These are phyloP conservation scores for Termitomyces heimii DNA, from an alignment of 768 basidiomycete species.

Conservation along the genomic window DNA sequence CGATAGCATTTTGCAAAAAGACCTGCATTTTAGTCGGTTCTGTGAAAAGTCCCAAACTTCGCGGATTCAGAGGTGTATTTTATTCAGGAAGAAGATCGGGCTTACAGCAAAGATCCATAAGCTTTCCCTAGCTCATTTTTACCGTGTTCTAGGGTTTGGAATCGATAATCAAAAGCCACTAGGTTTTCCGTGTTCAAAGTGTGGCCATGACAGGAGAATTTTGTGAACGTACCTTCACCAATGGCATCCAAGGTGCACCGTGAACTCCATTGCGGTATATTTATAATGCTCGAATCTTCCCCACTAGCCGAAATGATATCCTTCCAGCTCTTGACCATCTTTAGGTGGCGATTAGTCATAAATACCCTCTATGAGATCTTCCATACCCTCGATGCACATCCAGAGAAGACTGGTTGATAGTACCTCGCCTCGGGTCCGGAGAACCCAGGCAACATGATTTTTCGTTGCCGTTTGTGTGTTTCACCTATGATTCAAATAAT, in stretches of 20 bases:
- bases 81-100: not conserved
- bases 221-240: conserved; percentile 32
- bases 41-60: conserved; percentile 26
- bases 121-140: conserved; percentile 30
- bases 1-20: conserved; percentile 23
- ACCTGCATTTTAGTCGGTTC: conserved; percentile 23
- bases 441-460: conserved; percentile 42
- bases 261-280: conserved; percentile 33
- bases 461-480: conserved; percentile 41
- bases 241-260: conserved; percentile 46
- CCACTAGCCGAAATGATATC: conserved; percentile 24
- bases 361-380: conserved; percentile 1
- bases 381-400: conserved; percentile 26
- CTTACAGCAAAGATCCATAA: conserved; percentile 31
- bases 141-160: conserved; percentile 31
- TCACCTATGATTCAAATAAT: conserved; percentile 17
- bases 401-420: conserved; percentile 33
- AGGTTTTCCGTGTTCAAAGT: not conserved
- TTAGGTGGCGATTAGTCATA: conserved; percentile 4
- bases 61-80: not conserved
- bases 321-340: conserved; percentile 36
- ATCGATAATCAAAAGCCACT: conserved; percentile 49
- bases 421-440: conserved; percentile 36
- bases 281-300: conserved; percentile 23
- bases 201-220: not conserved